Conservation (phyloP, 192 early-diverging fungal genomes). For the Diversispora eburnea region DNA sequence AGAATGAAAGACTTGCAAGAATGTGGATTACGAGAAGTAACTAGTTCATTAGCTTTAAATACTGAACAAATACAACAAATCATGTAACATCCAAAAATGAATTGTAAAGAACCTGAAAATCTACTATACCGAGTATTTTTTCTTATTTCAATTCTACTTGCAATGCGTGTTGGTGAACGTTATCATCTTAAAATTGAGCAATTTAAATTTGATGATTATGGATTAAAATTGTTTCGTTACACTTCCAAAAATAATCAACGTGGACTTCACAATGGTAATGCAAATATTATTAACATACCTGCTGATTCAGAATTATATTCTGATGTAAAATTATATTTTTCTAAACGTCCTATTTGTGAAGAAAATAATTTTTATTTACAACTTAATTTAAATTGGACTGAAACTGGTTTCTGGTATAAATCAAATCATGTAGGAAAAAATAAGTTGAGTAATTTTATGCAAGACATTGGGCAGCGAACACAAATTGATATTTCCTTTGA, state of each 20-base stretch:
- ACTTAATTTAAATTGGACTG: background rate
- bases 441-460: conserved; percentile 1
- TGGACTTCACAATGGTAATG: background rate
- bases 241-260: background rate
- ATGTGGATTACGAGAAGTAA: background rate
- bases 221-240: background rate
- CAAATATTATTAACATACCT: background rate
- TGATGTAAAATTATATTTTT: conserved; percentile 8
- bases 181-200: background rate
- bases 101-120: background rate
- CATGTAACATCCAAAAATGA: background rate
- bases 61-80: conserved; percentile 1
- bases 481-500: background rate
- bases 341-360: background rate
- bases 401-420: conserved; percentile 11
- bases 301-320: background rate
- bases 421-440: background rate
- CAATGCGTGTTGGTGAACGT: background rate
- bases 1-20: conserved; percentile 12
- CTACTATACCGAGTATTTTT: conserved; percentile 14
- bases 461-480: background rate
- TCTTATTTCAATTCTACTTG: background rate
- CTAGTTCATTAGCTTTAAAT: background rate
- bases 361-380: background rate
- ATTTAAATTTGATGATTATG: background rate